Evolutionary conservation across 202 grass and related monocot genomes (phyloP).

Genomic region (Thinopyrum obtusiflorum): DNA sequence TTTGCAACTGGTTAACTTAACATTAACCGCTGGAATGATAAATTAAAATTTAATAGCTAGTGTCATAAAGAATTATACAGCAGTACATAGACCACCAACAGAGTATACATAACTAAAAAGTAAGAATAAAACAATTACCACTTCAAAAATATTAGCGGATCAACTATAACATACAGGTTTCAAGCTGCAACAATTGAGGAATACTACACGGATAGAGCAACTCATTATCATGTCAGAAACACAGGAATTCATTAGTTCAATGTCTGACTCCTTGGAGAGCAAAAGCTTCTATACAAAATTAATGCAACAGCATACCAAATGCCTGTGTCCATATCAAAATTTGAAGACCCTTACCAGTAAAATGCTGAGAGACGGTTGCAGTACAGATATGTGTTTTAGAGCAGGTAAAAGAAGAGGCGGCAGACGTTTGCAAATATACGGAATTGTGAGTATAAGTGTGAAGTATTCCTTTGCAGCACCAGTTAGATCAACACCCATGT

Average conservation of each 20-base stretch:
- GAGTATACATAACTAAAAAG: neutral
- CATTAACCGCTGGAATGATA: neutral
- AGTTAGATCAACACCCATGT: conserved; percentile 40
- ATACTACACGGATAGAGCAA: neutral
- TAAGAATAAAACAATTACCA: neutral
- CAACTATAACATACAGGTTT: neutral
- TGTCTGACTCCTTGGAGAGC: conserved; percentile 10
- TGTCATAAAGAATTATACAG: neutral
- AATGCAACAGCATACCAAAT: conserved; percentile 23
- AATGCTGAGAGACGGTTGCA: conserved; percentile 63
- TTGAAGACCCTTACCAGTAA: conserved; percentile 72
- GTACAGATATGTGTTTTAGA: conserved; percentile 66
- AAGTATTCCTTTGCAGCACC: conserved; percentile 57
- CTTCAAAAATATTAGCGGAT: neutral
- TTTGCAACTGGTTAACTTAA: neutral
- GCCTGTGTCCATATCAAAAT: conserved; percentile 9
- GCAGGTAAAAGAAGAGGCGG: conserved; percentile 71
- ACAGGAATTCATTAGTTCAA: neutral
- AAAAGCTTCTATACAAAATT: conserved; percentile 13
- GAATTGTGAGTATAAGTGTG: conserved; percentile 79
- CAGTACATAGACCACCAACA: neutral
- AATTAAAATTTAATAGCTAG: neutral
- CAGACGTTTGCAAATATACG: conserved; percentile 65
- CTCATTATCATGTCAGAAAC: conserved; percentile 2
- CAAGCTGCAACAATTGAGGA: neutral